These are phyloP conservation scores for Naganishia kalamii DNA, from an alignment of 768 basidiomycete genomes.

Conservation along the genomic window DNA sequence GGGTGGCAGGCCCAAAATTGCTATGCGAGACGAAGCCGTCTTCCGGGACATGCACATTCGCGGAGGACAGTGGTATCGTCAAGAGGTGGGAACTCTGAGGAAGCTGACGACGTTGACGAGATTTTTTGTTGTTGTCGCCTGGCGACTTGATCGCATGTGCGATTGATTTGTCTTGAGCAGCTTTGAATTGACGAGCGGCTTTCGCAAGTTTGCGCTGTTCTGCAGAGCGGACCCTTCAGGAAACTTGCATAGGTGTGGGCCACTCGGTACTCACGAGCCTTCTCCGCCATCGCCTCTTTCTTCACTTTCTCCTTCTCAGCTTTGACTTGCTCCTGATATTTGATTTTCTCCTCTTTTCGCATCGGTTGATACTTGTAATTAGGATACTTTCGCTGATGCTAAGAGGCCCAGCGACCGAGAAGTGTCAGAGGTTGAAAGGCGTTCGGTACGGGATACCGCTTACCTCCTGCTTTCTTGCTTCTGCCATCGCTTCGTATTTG, in stretches of 20 bases:
- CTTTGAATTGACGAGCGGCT: conserved; percentile 3
- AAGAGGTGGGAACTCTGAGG: not conserved
- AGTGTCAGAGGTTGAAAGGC: not conserved
- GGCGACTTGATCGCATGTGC: not conserved
- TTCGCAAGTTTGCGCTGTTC: conserved; percentile 6
- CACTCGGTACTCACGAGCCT: not conserved
- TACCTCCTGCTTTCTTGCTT: conserved; percentile 44
- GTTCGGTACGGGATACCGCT: conserved; percentile 23
- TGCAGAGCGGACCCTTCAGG: not conserved
- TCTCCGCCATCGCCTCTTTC: conserved; percentile 29
- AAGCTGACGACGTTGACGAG: not conserved
- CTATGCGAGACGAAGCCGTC: not conserved
- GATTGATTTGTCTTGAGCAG: not conserved
- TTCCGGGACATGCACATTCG: not conserved
- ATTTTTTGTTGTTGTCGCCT: not conserved
- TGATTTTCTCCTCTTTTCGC: conserved; percentile 38
- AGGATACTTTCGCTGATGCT: conserved; percentile 41
- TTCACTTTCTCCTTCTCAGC: conserved; percentile 32
- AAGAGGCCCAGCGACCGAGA: not conserved
- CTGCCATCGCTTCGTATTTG: conserved; percentile 41
- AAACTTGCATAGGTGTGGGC: not conserved
- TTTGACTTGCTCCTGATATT: conserved; percentile 34
- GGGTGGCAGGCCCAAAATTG: not conserved
- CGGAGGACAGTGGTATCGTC: not conserved
- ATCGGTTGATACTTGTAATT: conserved; percentile 45